Evolutionary conservation across 306 rosid genomes (phyloP), one percentile per base, ranked within the genome.

Genomic region (Trifolium dubium): DNA sequence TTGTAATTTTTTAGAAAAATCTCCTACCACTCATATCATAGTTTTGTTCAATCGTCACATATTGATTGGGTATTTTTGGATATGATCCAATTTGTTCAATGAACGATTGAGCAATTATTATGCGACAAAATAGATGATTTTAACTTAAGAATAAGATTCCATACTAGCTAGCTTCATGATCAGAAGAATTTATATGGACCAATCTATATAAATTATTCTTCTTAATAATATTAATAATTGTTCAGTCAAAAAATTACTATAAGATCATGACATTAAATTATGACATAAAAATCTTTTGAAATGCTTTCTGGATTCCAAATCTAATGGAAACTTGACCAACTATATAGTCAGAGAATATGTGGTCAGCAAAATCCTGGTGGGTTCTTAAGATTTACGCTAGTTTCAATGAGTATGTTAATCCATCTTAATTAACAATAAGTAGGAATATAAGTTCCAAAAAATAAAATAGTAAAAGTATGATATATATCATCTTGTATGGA

Each of bases 291-390:
- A 76, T 81, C 82, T 80, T 72, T 51, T 34, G 74, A 78, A 74
- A 55, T 74, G 71, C 85, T 85, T 79, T 73, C 37, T 58, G 3
- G 86, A 81, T 86, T 86, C 87, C 81, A 76, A 75, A 78, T 90
- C 85, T 77, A 50, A 77, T 80, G 77, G 54, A 67, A 64, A 75
- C 82, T 75, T 83, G 81, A 80, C 83, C 83, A 81, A 85, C 72
- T 78, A 61, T 67, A 81, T 68, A 63, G 77, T 71, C 67, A 53
- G 74, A 69, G 86, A 87, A 89, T 87, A 84, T 60, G 43, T 72
- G 72, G 80, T 82, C 74, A 77, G 71, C 74, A 82, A 67, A 80
- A 70, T 64, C 72, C 43, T 61, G 43, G 63, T 79, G 82, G 87
- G 72, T 82, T 84, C 77, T 76, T 30, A 58, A 63, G 80, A 75